A percentile compares a stretch with the other conserved stretches of the same genome.
phyloP scores from a whole-genome alignment of 140 eudicot genomes.

The Senecio squalidus region DNA sequence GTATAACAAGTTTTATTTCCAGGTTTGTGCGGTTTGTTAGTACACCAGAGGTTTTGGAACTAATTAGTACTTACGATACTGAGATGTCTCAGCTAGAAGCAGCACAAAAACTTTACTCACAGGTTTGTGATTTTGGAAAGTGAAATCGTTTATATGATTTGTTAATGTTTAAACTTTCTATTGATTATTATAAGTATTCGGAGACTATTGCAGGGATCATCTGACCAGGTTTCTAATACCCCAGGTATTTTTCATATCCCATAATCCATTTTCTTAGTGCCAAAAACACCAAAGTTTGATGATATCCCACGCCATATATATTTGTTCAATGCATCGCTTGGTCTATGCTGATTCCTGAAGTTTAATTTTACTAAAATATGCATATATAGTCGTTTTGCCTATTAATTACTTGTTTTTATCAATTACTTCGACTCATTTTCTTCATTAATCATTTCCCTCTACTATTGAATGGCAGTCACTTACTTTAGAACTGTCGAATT shows the following conservation, averaged over 20 bases:
- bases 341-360: too few relatives aligned
- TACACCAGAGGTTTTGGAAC: constrained; percentile 71
- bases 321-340: too few relatives aligned
- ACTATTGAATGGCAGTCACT: too few relatives aligned
- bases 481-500: too few relatives aligned
- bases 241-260: background rate
- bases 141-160: background rate
- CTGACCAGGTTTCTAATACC: constrained; percentile 35
- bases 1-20: background rate
- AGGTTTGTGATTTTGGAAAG: constrained; percentile 31
- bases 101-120: constrained; percentile 74
- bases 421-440: too few relatives aligned
- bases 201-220: constrained; percentile 51
- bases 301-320: too few relatives aligned
- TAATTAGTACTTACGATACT: constrained; percentile 64
- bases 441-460: too few relatives aligned
- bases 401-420: too few relatives aligned
- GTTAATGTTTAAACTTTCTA: background rate
- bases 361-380: too few relatives aligned
- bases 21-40: constrained; percentile 87
- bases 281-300: too few relatives aligned
- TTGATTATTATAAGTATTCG: background rate
- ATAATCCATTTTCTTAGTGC: too few relatives aligned
- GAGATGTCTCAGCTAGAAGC: constrained; percentile 87
- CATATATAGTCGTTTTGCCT: too few relatives aligned